These are phyloP conservation scores for Pyropia haitanensis DNA, from an alignment of 23 red algal species.

Conservation along the genomic window DNA sequence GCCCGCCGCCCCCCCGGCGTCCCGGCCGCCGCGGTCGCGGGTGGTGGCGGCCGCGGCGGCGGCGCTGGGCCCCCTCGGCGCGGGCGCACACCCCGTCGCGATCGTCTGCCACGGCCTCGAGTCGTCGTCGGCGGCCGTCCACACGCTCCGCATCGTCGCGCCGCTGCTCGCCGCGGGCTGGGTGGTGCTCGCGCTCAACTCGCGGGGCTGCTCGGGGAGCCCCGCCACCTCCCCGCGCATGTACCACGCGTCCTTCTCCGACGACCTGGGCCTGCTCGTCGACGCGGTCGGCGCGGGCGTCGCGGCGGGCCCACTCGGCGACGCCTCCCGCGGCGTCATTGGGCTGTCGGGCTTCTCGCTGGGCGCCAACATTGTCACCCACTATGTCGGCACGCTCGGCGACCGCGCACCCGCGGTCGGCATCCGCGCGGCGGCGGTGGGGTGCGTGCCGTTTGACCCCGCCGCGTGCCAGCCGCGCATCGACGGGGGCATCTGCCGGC, in stretches of 20 bases:
- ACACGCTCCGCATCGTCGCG: constrained; percentile 48
- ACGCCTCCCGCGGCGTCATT: constrained; percentile 14
- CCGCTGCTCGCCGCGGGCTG: constrained; percentile 13
- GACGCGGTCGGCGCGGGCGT: constrained; percentile 21
- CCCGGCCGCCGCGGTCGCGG: neutral
- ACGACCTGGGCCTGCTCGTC: constrained; percentile 54
- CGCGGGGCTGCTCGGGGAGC: constrained; percentile 60
- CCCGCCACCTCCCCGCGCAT: constrained; percentile 35
- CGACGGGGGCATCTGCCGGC: constrained; percentile 42
- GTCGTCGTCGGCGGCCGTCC: constrained; percentile 25
- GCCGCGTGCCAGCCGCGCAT: constrained; percentile 45
- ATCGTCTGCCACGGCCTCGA: constrained; percentile 86
- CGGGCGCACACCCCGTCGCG: constrained; percentile 22
- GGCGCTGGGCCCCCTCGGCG: neutral
- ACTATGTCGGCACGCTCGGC: constrained; percentile 47
- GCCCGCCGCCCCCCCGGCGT: neutral
- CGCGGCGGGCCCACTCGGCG: neutral
- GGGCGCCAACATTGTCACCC: constrained; percentile 76
- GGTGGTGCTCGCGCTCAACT: constrained; percentile 70
- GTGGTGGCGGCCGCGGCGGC: neutral
- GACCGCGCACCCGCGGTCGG: constrained; percentile 16
- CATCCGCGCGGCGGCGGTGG: constrained; percentile 54
- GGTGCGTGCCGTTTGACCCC: constrained; percentile 81
- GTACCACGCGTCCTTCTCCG: constrained; percentile 87
- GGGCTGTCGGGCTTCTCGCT: constrained; percentile 70